Evolutionary conservation across 2,329 filamentous ascomycete genomes (phyloP).

Genomic region (Aspergillus hortae): DNA sequence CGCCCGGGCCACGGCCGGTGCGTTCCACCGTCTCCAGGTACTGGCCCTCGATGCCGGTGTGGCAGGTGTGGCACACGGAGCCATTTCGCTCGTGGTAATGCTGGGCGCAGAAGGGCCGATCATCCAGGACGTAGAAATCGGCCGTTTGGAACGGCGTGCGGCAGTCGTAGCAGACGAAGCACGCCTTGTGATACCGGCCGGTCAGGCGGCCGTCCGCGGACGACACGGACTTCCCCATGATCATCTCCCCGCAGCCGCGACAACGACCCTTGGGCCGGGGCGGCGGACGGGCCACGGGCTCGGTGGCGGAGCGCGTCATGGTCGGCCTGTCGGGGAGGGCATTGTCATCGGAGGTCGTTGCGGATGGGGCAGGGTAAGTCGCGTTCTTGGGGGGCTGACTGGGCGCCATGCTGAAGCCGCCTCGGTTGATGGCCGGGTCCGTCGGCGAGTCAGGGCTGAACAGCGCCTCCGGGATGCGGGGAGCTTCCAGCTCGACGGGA

Average conservation of each 20-base stretch:
- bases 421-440: conserved; percentile 43
- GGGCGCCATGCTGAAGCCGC: conserved; percentile 34
- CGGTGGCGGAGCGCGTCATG: conserved; percentile 18
- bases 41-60: conserved; percentile 84
- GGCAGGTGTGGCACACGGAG: conserved; percentile 76
- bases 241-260: conserved; percentile 73
- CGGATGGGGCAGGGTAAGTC: background rate
- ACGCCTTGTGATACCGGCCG: conserved; percentile 90
- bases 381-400: conserved; percentile 12
- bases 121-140: conserved; percentile 87
- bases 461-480: conserved; percentile 27
- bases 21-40: conserved; percentile 76
- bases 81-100: conserved; percentile 92
- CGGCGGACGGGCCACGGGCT: conserved; percentile 37
- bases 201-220: conserved; percentile 89
- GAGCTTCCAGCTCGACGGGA: conserved; percentile 25
- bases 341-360: conserved; percentile 5
- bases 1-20: conserved; percentile 27
- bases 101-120: conserved; percentile 83
- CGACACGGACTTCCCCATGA: conserved; percentile 88
- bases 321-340: conserved; percentile 10
- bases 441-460: conserved; percentile 47
- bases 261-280: conserved; percentile 66
- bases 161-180: conserved; percentile 89
- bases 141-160: conserved; percentile 74